Base-by-base conservation (phyloP, 441 rosid species). In the Arabidopsis lyrata region DNA sequence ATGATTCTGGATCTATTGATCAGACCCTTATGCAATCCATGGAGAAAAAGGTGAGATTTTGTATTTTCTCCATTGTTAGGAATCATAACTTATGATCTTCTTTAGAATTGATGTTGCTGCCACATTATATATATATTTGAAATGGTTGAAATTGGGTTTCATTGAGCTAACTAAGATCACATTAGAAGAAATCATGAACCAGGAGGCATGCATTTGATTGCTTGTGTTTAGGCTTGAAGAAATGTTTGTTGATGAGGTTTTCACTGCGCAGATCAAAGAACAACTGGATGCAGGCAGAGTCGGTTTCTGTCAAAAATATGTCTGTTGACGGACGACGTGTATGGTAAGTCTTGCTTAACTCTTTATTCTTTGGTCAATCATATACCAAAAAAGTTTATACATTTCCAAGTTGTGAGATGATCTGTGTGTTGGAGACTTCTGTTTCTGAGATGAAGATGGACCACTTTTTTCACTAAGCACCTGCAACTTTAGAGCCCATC, bases 261-360 rank as follows among this genome's bases (percentile, higher is more conserved):
- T 41, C 45, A 41, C 0, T 41, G 45, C 6, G 6, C 45, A 41
- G 6, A 13, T 13, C n/a, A 41, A 41, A 1, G 6, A 41, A 5
- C 15, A 41, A 41, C 6, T 41, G 6, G 45, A 13, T 14, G 45
- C 15, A 41, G 45, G 4, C n/a, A n/a, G n/a, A n/a, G 15, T 41
- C 7, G 2, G 96, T 91, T 44, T 53, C 70, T 18, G 95, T 93
- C 2, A 14, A 82, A 66, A 97, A 91, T 83, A 91, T 92, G 59
- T 84, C 87, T 73, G 97, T 94, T n/a, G 98, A 93, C 73, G 97
- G 98, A 27, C 88, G 94, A 8, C 97, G 89, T 81, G 97, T 91
- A 60, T 81, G 90, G 98, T 93, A 79, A 73, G 1, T 42, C 16
- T 44, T 44, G 48, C 48, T 42, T 42, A 14, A n/a, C n/a, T 42